Base-by-base conservation (phyloP, 768 basidiomycete species). In the Kwoniella sp. region DNA sequence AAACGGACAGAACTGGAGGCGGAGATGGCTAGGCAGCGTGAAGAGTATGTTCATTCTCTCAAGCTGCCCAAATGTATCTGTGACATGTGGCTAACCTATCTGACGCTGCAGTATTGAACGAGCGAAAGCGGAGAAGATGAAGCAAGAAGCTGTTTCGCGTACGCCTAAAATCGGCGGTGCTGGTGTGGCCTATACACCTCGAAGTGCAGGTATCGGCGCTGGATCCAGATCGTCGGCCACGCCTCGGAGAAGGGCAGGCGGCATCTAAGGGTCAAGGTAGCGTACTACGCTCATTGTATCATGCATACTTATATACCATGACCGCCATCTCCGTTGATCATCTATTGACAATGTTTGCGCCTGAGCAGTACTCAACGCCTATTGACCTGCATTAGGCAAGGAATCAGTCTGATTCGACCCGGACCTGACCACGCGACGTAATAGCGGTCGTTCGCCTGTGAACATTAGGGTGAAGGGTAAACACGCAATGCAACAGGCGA, bases 1-100 rank as follows among this genome's bases (percentile, higher is more conserved):
- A 91, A 88, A 81, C 87, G 85, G 76, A 91, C 92, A 0, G 92
- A 97, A 79, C 81, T 96, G 13, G 93, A 98, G 82, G 88, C 87
- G 25, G 89, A 94, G 81, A 95, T 97, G 83, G 91, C 91, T 13
- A 85, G 84, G 44, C 76, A 80, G 51, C 68, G 79, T 25, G 79
- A 80, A 55, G 68, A 77, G 77, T 81, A 60, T 68, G 78, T 73
- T 13, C 15, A 8, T 36, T 21, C 19, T 53, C 33, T 22, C 6
- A 47, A 44, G 26, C 51, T 56, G 19, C 25, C n/a, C 17, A n/a
- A n/a, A n/a, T 33, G 33, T 17, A 15, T 7, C 40, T 19, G n/a
- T n/a, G n/a, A n/a, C n/a, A n/a, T n/a, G n/a, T n/a, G n/a, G n/a
- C n/a, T 46, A 40, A 24, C 40, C 21, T 36, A 22, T 10, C 26